These are phyloP conservation scores for Pythium dissimile DNA, from an alignment of 352 stramenopile genomes.

Conservation along the genomic window DNA sequence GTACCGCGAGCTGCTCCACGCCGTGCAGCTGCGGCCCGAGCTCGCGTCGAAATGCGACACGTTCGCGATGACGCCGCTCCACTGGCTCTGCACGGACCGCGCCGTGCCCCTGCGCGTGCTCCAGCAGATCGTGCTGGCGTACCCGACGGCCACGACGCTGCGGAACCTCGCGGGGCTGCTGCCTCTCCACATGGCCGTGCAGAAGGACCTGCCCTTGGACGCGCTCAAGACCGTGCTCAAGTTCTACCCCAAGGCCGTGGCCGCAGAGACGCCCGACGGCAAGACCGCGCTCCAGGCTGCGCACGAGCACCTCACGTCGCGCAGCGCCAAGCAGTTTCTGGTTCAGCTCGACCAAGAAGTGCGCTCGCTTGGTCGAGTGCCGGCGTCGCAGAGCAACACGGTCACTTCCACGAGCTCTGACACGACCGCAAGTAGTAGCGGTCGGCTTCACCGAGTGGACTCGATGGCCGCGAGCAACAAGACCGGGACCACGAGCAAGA, in stretches of 20 bases:
- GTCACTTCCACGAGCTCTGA: background rate
- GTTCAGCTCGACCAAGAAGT: slow-evolving; percentile 38
- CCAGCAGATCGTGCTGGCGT: slow-evolving; percentile 46
- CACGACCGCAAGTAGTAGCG: background rate
- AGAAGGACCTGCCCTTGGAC: slow-evolving; percentile 53
- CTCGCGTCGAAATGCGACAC: slow-evolving; percentile 18
- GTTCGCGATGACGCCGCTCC: slow-evolving; percentile 29
- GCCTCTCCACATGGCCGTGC: slow-evolving; percentile 65
- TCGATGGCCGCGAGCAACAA: slow-evolving; percentile 10
- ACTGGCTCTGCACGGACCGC: slow-evolving; percentile 29
- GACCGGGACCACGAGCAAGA: slow-evolving; percentile 21
- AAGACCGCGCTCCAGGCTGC: slow-evolving; percentile 43
- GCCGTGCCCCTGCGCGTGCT: slow-evolving; percentile 34
- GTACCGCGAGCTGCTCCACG: slow-evolving; percentile 22
- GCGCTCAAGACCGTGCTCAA: slow-evolving; percentile 64
- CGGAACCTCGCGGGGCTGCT: slow-evolving; percentile 58
- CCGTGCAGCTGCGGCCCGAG: slow-evolving; percentile 17
- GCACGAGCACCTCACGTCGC: slow-evolving; percentile 31
- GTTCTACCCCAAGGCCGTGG: slow-evolving; percentile 56
- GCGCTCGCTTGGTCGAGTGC: slow-evolving; percentile 10
- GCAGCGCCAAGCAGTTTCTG: slow-evolving; percentile 30
- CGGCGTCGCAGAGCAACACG: background rate
- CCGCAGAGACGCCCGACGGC: slow-evolving; percentile 45
- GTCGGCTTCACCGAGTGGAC: background rate
- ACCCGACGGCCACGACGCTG: slow-evolving; percentile 33